Conservation (phyloP, 2,329 filamentous ascomycete genomes). For the Beauveria pseudobassiana region DNA sequence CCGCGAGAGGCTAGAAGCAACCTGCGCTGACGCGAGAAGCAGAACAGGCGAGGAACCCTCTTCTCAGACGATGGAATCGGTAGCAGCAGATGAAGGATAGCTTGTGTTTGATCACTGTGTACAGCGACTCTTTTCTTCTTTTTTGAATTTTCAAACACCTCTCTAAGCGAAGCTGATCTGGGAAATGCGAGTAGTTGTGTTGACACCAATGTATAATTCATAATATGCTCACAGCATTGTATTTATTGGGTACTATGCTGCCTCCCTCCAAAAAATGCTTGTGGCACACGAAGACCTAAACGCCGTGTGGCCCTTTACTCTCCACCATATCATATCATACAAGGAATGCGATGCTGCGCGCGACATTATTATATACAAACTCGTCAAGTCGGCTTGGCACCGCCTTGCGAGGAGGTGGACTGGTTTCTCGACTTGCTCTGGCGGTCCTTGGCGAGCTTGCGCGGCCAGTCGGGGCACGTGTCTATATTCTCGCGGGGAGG, state of each 20-base stretch:
- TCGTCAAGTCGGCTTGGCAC: not conserved
- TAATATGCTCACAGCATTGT: not conserved
- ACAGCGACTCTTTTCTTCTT: not conserved
- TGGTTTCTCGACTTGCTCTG: conserved; percentile 19
- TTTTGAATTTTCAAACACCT: not conserved
- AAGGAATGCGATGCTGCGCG: not conserved
- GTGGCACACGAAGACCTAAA: not conserved
- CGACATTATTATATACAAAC: not conserved
- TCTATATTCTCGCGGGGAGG: conserved; percentile 79
- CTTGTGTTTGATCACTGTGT: not conserved
- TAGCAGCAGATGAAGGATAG: not conserved
- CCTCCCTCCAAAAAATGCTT: not conserved
- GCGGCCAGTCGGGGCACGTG: conserved; percentile 84
- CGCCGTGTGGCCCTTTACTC: not conserved
- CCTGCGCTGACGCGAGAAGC: not conserved
- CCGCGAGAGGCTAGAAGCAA: conserved; percentile 25
- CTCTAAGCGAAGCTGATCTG: not conserved
- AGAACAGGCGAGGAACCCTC: not conserved
- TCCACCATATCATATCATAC: not conserved
- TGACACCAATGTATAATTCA: not conserved
- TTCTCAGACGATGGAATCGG: not conserved
- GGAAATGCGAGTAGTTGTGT: not conserved
- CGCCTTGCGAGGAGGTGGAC: conserved; percentile 25
- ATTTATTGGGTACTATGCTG: not conserved
- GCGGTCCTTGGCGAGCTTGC: conserved; percentile 43